Base-by-base conservation (phyloP, 768 basidiomycete genomes). In the Dioszegia crocea region DNA sequence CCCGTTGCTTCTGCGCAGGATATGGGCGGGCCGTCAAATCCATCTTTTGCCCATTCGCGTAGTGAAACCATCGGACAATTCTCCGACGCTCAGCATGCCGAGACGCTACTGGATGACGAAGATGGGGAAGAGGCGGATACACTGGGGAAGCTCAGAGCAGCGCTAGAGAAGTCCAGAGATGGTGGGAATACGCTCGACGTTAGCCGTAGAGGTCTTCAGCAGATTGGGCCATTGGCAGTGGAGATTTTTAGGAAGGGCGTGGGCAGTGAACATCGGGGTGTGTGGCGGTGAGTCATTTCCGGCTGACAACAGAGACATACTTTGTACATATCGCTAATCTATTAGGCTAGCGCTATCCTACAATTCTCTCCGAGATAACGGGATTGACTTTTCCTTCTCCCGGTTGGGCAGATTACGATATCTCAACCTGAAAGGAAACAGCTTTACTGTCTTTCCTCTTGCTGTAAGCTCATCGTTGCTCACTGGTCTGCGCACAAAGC, bases 121-220 rank as follows among this genome's bases (percentile, higher is more conserved):
- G 29, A 43, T 9, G 54, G 24, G 27, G 30, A 48, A 2, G 63
- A 65, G 43, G 53, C 63, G 36, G 30, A 57, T 11, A 67, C 60
- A 16, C 12, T 69, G 17, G 55, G 33, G 47, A 60, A 60, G 49
- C 59, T 73, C 17, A 33, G 44, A 8, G 52, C 61, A 39, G 66
- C 68, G 4, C 26, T 70, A 36, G 64, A 55, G n/a, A 68, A 56
- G 48, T 60, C 57, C 12, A 77, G 82, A 6, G 92, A 97, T 79
- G 79, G 81, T 53, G 91, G 91, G 8, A 84, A 84, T 57, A 94
- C 92, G 5, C 80, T 99, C 56, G 85, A 91, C 71, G 83, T 98
- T 48, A 85, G 88, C 60, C 87, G 89, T 76, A 83, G 87, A 77
- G 82, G 82, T 43, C 79, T 97, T 36, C 84, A 85, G 10, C 86